These are phyloP conservation scores for Aspergillus latus DNA, from an alignment of 2,329 filamentous ascomycete genomes.

Conservation along the genomic window DNA sequence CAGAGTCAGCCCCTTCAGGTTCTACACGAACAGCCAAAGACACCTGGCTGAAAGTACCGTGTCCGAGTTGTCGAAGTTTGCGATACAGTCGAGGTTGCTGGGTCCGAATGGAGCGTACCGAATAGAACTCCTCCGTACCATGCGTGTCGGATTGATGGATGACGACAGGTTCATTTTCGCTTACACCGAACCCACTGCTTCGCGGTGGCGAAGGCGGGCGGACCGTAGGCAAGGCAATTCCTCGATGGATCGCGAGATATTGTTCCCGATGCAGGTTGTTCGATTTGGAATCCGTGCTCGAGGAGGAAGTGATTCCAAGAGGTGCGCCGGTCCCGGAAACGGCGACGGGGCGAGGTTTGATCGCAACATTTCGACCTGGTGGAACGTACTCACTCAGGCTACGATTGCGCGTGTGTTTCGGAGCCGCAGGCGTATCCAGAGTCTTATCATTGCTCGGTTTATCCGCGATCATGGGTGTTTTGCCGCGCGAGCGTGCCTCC, in stretches of 20 bases:
- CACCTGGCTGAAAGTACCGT: constrained; percentile 94
- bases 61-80: constrained; percentile 75
- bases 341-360: constrained; percentile 68
- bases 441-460: constrained; percentile 16
- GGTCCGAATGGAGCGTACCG: constrained; percentile 66
- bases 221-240: constrained; percentile 61
- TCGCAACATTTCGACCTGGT: constrained; percentile 62
- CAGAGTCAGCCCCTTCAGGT: constrained; percentile 41
- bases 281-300: constrained; percentile 43
- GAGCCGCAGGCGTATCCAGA: constrained; percentile 21
- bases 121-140: constrained; percentile 61
- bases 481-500: constrained; percentile 32
- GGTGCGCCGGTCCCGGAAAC: constrained; percentile 61
- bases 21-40: constrained; percentile 83
- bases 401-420: constrained; percentile 66
- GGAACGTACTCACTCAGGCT: constrained; percentile 88
- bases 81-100: constrained; percentile 75
- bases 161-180: constrained; percentile 43
- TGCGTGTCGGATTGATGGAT: constrained; percentile 21
- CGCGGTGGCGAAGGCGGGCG: constrained; percentile 78
- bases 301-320: constrained; percentile 49
- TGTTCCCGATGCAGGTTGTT: constrained; percentile 68
- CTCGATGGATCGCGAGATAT: constrained; percentile 75
- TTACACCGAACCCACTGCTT: constrained; percentile 62
- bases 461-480: constrained; percentile 45